Conservation (phyloP, 768 basidiomycete species). For the Rhodotorula paludigena region DNA sequence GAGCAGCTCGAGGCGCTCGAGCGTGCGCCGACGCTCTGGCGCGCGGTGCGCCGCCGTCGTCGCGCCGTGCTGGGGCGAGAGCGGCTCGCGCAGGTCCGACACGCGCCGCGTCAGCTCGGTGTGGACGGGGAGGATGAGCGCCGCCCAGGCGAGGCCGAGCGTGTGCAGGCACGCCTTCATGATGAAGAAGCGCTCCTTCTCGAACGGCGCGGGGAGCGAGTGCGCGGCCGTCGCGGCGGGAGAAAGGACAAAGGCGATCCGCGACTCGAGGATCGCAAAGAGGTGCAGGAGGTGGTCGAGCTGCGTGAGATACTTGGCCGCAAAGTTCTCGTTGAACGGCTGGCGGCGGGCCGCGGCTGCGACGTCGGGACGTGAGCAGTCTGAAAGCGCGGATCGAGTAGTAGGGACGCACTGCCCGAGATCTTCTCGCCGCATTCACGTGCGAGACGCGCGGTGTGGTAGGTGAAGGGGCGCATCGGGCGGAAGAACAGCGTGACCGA, state of each 20-base stretch:
- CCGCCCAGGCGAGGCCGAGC: conserved; percentile 31
- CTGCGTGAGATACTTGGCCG: conserved; percentile 28
- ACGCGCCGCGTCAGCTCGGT: conserved; percentile 29
- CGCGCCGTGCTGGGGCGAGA: not conserved
- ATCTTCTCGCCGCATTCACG: conserved; percentile 27
- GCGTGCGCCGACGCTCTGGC: not conserved
- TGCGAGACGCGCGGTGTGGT: conserved; percentile 30
- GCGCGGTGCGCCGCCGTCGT: conserved; percentile 2
- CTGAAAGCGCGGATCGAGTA: not conserved
- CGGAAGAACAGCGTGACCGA: conserved; percentile 35
- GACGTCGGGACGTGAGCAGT: too few relatives aligned
- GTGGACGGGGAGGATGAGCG: conserved; percentile 31
- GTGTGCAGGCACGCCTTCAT: conserved; percentile 34
- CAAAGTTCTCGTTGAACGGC: conserved; percentile 29
- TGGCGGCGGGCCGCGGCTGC: conserved; percentile 28
- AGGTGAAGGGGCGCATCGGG: conserved; percentile 31
- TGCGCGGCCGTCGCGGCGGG: conserved; percentile 33
- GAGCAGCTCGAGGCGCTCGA: conserved; percentile 21
- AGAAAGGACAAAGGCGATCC: conserved; percentile 32
- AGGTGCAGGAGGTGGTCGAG: conserved; percentile 35
- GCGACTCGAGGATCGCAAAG: conserved; percentile 29
- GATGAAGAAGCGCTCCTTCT: conserved; percentile 29
- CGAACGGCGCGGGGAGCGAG: conserved; percentile 31
- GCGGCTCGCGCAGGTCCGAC: conserved; percentile 2
- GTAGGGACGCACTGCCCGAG: conserved; percentile 28